phyloP scores from a whole-genome alignment of 2,329 filamentous ascomycete genomes.

The Akanthomyces lecanii region DNA sequence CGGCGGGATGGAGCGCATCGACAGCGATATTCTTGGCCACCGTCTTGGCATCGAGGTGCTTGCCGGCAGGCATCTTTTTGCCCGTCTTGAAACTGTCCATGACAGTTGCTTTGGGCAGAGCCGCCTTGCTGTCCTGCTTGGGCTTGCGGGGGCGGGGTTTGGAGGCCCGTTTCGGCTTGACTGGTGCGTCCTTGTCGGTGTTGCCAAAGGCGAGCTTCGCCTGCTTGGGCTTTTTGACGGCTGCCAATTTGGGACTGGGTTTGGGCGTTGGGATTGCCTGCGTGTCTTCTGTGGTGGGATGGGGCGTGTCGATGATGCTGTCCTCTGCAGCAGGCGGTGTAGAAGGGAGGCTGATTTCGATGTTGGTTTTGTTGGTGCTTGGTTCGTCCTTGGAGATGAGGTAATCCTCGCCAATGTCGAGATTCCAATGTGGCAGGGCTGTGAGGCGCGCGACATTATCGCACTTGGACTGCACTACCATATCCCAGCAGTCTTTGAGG shows the following conservation, averaged over 20 bases:
- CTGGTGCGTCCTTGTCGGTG: constrained; percentile 18
- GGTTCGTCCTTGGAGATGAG: constrained; percentile 44
- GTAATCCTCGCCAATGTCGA: constrained; percentile 47
- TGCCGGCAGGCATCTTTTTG: constrained; percentile 28
- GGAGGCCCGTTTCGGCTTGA: constrained; percentile 21
- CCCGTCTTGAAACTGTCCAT: constrained; percentile 43
- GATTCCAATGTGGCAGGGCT: constrained; percentile 56
- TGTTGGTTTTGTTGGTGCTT: constrained; percentile 34
- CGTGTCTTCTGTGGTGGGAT: constrained; percentile 37
- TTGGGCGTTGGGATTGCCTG: constrained; percentile 55
- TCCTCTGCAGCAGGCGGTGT: constrained; percentile 26
- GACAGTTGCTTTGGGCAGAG: constrained; percentile 34
- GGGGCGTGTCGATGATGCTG: constrained; percentile 21
- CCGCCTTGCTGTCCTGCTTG: constrained; percentile 34
- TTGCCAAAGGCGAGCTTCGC: constrained; percentile 44
- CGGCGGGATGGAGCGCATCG: not conserved
- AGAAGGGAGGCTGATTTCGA: constrained; percentile 28
- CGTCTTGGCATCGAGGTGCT: not conserved
- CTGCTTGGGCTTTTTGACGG: constrained; percentile 49
- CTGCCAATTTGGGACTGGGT: constrained; percentile 50
- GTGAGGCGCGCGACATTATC: constrained; percentile 79
- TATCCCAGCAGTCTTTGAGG: constrained; percentile 88
- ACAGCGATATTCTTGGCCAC: not conserved
- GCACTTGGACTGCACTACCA: constrained; percentile 81
- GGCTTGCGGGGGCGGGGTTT: constrained; percentile 32